Evolutionary conservation across 2,329 filamentous ascomycete species (phyloP), one percentile per base, ranked within the genome.

Genomic region (Monosporascus sp.): DNA sequence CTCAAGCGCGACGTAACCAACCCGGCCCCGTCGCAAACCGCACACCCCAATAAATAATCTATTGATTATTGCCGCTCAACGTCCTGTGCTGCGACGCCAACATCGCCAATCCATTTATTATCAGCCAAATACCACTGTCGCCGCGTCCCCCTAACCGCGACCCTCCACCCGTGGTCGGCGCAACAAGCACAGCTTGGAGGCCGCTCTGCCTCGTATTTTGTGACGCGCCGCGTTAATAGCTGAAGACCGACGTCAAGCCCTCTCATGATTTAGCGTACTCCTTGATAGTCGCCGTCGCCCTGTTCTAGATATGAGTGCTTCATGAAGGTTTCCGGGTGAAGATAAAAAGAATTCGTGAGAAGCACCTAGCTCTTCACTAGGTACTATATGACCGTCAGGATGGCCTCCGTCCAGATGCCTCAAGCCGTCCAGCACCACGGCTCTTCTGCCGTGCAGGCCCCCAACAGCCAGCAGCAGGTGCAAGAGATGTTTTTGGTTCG

Each of bases 401-500:
- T 95, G 90, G 86, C 90, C 70, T 92, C 89, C 58, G 85, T 91
- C 66, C 89, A 94, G 75, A 74, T 84, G 65, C 79, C 85, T 60
- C 83, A 86, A 59, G 81, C 82, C 64, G 81, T 88, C 72, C 83
- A 87, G 71, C 80, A 86, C 68, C 81, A 82, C 59, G 83, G 81
- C 63, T 78, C 76, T 55, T 55, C 74, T 47, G 77, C 78, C 56
- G 77, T 91, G 69, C 80, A 85, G 52, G 75, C 79, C 37, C 85
- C 85, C 69, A 78, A 91, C 65, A 92, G 84, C 53, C 87, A 87
- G 65, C 85, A 91, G 66, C 85, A 91, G 68, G 81, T 91, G 43
- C 88, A 92, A 71, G 88, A 91, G 65, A 80, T 89, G 61, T 88
- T 80, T 59, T 73, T 77, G 69, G 87, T 89, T 55, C 54, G 59